These are phyloP conservation scores for Lonicera japonica DNA, from an alignment of 129 eudicot species.

Conservation along the genomic window DNA sequence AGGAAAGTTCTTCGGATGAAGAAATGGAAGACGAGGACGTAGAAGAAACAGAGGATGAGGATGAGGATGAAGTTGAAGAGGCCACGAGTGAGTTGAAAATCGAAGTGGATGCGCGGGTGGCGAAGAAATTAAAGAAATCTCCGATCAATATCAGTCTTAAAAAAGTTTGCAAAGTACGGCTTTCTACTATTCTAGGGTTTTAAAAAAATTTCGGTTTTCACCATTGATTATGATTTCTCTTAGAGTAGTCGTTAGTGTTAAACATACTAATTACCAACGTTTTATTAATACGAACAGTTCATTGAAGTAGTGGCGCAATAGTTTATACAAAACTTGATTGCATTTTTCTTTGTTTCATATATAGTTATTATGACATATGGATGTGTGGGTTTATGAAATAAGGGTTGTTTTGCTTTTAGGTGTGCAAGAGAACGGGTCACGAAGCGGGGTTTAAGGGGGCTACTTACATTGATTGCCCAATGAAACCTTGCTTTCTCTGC, in stretches of 20 bases:
- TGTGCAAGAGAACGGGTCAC: constrained; percentile 86
- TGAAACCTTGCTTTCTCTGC: constrained; percentile 99
- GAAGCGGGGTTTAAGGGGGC: constrained; percentile 99
- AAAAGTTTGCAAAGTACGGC: constrained; percentile 76
- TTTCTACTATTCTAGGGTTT: constrained; percentile 4
- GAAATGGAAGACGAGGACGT: constrained; percentile 41
- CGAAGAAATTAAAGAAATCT: constrained; percentile 32
- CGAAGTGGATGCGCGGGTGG: constrained; percentile 12
- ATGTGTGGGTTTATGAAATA: not conserved
- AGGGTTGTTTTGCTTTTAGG: constrained; percentile 42
- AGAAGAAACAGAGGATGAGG: constrained; percentile 18
- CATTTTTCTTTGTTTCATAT: too few relatives aligned
- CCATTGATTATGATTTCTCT: not conserved
- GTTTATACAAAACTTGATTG: too few relatives aligned
- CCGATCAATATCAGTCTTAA: constrained; percentile 74
- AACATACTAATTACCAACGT: too few relatives aligned
- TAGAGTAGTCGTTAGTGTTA: too few relatives aligned
- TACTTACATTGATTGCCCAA: constrained; percentile 92
- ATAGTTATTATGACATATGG: not conserved
- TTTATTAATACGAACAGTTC: too few relatives aligned
- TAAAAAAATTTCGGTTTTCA: not conserved
- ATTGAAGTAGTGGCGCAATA: too few relatives aligned
- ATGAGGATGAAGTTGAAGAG: constrained; percentile 19
- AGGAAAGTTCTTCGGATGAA: constrained; percentile 55
- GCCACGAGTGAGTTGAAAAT: constrained; percentile 15